Evolutionary conservation across 2,329 filamentous ascomycete species (phyloP).

Genomic region (Sphaerostilbella broomeana): DNA sequence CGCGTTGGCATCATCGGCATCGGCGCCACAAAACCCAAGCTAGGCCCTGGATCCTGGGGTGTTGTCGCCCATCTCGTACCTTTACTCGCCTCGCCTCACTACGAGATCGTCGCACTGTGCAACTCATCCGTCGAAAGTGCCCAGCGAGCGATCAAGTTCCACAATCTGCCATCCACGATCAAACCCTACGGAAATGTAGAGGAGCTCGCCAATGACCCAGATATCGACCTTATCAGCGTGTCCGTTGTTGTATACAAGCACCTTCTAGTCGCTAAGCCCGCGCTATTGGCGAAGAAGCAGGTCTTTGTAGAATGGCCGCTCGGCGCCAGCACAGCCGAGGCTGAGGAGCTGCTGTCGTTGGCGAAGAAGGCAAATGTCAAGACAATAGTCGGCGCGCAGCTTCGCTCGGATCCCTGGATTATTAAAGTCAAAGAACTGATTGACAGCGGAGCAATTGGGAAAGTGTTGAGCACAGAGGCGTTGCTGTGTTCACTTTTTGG

Average conservation of each 20-base stretch:
- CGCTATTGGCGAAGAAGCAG: constrained; percentile 40
- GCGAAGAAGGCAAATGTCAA: constrained; percentile 26
- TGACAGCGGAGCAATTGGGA: constrained; percentile 11
- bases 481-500: not conserved
- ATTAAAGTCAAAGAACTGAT: constrained; percentile 15
- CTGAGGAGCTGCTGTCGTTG: constrained; percentile 32
- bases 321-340: constrained; percentile 31
- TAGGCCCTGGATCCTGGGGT: constrained; percentile 33
- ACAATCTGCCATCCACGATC: constrained; percentile 31
- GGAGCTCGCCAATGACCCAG: constrained; percentile 37
- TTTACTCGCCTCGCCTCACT: constrained; percentile 31
- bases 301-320: constrained; percentile 51
- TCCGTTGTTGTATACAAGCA: constrained; percentile 45
- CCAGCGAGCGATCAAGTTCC: constrained; percentile 34
- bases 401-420: constrained; percentile 33
- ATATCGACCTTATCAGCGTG: constrained; percentile 47
- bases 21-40: not conserved
- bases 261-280: constrained; percentile 20
- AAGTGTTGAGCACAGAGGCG: constrained; percentile 8
- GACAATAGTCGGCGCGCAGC: constrained; percentile 43
- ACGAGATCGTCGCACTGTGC: constrained; percentile 40
- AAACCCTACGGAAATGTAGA: constrained; percentile 41
- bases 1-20: constrained; percentile 19
- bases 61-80: constrained; percentile 46
- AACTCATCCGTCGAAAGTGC: constrained; percentile 41